Evolutionary conservation across 2,329 filamentous ascomycete species (phyloP).

Genomic region (Colletotrichum sp.): DNA sequence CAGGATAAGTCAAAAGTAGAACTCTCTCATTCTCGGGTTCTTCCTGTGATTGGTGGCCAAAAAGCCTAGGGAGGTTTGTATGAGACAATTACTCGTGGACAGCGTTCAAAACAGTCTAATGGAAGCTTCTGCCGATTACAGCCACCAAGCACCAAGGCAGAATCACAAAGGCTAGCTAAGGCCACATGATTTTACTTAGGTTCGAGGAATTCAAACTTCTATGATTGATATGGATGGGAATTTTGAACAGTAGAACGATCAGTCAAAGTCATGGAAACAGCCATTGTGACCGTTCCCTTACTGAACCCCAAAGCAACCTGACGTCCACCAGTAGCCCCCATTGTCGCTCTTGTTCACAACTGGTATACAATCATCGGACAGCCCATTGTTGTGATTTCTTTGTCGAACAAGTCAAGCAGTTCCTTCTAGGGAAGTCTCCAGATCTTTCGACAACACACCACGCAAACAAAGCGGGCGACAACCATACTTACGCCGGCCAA

Average conservation of each 20-base stretch:
- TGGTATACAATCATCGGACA: background rate
- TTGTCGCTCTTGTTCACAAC: background rate
- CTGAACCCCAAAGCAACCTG: background rate
- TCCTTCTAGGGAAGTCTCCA: background rate
- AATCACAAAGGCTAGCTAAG: background rate
- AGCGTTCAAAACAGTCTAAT: background rate
- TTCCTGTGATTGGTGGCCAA: background rate
- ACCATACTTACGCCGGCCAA: background rate
- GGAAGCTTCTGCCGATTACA: background rate
- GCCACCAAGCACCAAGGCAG: background rate
- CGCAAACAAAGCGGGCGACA: background rate
- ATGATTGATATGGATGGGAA: background rate
- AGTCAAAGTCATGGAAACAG: background rate
- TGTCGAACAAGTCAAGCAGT: background rate
- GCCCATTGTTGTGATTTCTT: background rate
- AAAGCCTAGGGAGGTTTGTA: background rate
- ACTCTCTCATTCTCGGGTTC: background rate
- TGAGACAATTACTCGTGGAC: background rate
- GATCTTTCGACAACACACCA: background rate
- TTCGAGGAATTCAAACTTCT: background rate
- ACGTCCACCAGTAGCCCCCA: background rate
- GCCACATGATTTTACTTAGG: background rate
- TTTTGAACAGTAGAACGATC: background rate
- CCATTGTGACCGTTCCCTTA: background rate
- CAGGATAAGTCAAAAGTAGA: background rate